Conservation (phyloP, 2,329 filamentous ascomycete species). For the Venturia oleaginea region DNA sequence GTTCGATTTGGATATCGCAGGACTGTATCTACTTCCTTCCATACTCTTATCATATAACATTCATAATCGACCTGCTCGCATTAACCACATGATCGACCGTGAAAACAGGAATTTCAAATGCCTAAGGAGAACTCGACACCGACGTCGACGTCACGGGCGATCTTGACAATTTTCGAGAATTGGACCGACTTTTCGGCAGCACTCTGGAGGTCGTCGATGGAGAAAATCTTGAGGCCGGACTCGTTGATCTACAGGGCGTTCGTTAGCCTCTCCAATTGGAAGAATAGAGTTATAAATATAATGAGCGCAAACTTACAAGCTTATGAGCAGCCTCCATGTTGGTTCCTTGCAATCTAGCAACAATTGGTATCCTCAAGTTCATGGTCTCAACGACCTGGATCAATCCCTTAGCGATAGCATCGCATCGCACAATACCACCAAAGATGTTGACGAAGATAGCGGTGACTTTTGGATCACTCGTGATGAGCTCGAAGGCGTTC, state of each 20-base stretch:
- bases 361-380: constrained; percentile 93
- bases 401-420: constrained; percentile 91
- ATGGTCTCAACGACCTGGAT: constrained; percentile 92
- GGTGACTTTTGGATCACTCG: constrained; percentile 93
- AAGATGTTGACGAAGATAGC: constrained; percentile 99
- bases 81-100: background rate
- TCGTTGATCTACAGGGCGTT: constrained; percentile 63
- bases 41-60: background rate
- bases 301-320: constrained; percentile 41
- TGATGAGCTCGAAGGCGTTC: constrained; percentile 97
- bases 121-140: constrained; percentile 82
- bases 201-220: constrained; percentile 93
- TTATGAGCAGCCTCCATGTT: constrained; percentile 94
- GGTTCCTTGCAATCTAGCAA: constrained; percentile 93
- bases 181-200: constrained; percentile 98
- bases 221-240: constrained; percentile 98
- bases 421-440: constrained; percentile 95
- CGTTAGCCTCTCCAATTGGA: constrained; percentile 11
- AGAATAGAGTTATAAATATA: too few relatives aligned
- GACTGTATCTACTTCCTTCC: background rate
- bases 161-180: constrained; percentile 98
- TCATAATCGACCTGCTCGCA: background rate
- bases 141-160: constrained; percentile 94
- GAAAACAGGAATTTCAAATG: constrained; percentile 11
- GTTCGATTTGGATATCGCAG: background rate